Percentiles rank a stretch among this genome's conserved stretches.
These are phyloP conservation scores for Leavenworthia alabamica DNA, from an alignment of 345 rosid species.

Conservation along the genomic window DNA sequence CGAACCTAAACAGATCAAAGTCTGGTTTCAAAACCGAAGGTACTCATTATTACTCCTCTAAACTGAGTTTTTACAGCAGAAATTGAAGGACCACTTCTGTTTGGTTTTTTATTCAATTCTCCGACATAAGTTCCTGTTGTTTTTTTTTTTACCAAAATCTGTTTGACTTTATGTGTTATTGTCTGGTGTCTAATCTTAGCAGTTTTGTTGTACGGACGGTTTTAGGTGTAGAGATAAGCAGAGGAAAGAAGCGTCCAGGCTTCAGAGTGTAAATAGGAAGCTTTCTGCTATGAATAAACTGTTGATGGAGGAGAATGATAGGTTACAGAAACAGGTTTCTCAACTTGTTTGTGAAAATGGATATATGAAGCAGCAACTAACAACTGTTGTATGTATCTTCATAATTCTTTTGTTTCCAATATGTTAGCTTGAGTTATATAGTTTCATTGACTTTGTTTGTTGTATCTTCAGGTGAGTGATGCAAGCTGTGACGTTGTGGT, in stretches of 20 bases:
- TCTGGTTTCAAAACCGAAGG: constrained; percentile 99
- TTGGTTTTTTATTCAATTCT: neutral
- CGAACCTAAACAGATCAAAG: constrained; percentile 99
- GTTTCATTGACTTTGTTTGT: no score
- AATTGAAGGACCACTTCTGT: no score
- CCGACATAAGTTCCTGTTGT: no score
- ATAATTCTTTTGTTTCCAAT: no score
- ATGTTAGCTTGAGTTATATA: no score
- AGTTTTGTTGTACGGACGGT: neutral
- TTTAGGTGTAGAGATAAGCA: constrained; percentile 97
- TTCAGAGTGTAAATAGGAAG: constrained; percentile 87
- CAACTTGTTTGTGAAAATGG: constrained; percentile 92
- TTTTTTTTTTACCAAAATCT: neutral
- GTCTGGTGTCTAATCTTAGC: neutral
- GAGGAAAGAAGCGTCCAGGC: constrained; percentile 86
- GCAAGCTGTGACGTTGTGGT: constrained; percentile 50
- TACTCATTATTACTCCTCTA: no score
- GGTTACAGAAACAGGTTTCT: constrained; percentile 93
- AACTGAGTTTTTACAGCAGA: no score
- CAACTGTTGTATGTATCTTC: constrained; percentile 46
- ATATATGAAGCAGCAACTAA: constrained; percentile 79
- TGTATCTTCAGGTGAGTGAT: constrained; percentile 64
- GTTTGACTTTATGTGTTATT: neutral
- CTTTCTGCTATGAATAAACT: constrained; percentile 91
- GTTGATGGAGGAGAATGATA: constrained; percentile 95